Percentiles rank a stretch among this genome's conserved stretches.
These are phyloP conservation scores for Boletellus ananas DNA, from an alignment of 768 basidiomycete genomes.

Conservation along the genomic window DNA sequence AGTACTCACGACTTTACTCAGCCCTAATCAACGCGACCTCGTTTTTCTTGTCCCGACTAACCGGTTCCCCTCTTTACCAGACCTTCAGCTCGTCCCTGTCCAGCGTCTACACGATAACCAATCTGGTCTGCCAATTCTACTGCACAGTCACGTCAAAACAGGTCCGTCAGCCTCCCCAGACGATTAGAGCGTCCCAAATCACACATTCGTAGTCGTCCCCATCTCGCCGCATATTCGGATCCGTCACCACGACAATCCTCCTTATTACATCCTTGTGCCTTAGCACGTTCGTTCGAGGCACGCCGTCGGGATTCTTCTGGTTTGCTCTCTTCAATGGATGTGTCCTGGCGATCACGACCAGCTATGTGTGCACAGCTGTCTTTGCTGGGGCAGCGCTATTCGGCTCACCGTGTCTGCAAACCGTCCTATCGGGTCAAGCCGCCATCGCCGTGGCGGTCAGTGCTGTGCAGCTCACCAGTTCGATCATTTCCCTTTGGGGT, in stretches of 20 bases:
- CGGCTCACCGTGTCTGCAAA: constrained; percentile 68
- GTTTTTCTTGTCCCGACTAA: constrained; percentile 71
- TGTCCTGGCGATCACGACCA: constrained; percentile 55
- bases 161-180: constrained; percentile 37
- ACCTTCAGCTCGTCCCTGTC: constrained; percentile 68
- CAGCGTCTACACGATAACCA: constrained; percentile 57
- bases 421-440: constrained; percentile 80
- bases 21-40: constrained; percentile 85
- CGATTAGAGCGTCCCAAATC: background rate
- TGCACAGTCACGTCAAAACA: constrained; percentile 67
- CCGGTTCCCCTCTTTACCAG: constrained; percentile 50
- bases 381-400: constrained; percentile 81
- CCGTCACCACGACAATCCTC: constrained; percentile 48
- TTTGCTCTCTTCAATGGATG: constrained; percentile 63
- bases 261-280: constrained; percentile 59
- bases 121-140: constrained; percentile 69
- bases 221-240: constrained; percentile 51
- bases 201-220: constrained; percentile 48
- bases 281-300: constrained; percentile 57
- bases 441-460: constrained; percentile 82
- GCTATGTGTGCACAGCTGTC: constrained; percentile 74
- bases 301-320: constrained; percentile 55
- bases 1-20: constrained; percentile 28
- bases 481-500: constrained; percentile 52
- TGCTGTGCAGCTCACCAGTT: constrained; percentile 66